Conservation (phyloP, 306 rosid species). For the Malus asiatica region DNA sequence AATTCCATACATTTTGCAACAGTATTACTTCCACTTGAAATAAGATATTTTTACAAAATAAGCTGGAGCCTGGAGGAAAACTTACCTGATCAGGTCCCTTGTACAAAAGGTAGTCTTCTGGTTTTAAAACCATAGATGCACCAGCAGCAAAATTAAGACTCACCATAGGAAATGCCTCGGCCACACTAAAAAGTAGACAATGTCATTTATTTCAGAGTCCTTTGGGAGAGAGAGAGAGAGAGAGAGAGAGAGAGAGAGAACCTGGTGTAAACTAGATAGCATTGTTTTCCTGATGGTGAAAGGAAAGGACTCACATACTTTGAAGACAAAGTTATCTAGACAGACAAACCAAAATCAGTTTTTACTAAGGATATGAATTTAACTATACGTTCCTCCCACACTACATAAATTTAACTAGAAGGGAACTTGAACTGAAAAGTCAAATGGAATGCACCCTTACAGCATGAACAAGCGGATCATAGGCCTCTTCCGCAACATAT, state of each 20-base stretch:
- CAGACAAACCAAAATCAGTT: slow-evolving; percentile 20
- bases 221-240: neutral
- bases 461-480: slow-evolving; percentile 66
- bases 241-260: slow-evolving; percentile 16
- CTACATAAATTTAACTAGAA: too few species aligned
- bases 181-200: slow-evolving; percentile 36
- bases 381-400: too few species aligned
- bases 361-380: neutral
- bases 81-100: slow-evolving; percentile 24
- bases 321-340: slow-evolving; percentile 59
- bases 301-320: slow-evolving; percentile 39
- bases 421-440: neutral
- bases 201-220: slow-evolving; percentile 12
- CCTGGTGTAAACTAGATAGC: slow-evolving; percentile 79
- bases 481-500: slow-evolving; percentile 79
- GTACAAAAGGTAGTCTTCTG: slow-evolving; percentile 75
- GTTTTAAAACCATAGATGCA: slow-evolving; percentile 84
- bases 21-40: neutral
- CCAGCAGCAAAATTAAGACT: slow-evolving; percentile 79
- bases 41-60: neutral
- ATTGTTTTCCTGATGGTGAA: slow-evolving; percentile 52
- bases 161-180: slow-evolving; percentile 63
- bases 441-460: slow-evolving; percentile 37
- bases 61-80: slow-evolving; percentile 6
- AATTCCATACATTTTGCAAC: neutral